A percentile compares a stretch with the other conserved stretches of the same genome.
Conservation (phyloP, 768 basidiomycete genomes). For the Mrakia hoshinonis region DNA sequence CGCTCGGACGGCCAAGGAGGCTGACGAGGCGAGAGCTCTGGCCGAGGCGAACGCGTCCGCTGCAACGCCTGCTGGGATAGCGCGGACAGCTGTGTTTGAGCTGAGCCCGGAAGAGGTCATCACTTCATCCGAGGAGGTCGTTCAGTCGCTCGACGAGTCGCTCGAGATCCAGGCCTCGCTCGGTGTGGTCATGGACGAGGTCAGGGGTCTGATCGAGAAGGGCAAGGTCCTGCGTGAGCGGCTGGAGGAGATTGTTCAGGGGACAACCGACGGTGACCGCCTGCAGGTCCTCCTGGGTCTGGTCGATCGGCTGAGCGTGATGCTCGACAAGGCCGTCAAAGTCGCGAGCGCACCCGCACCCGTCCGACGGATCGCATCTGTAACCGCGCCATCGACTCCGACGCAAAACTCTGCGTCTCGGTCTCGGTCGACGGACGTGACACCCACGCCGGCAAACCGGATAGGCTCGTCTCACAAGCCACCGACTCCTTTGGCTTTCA, state of each 20-base stretch:
- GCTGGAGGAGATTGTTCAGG: constrained; percentile 47
- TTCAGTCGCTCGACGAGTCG: constrained; percentile 25
- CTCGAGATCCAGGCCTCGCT: constrained; percentile 15
- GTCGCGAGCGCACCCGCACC: background rate
- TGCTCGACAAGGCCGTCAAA: constrained; percentile 48
- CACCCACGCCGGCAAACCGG: no score
- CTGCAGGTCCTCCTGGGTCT: constrained; percentile 61
- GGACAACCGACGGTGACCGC: constrained; percentile 34
- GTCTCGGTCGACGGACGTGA: constrained; percentile 7
- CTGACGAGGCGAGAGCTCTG: constrained; percentile 38
- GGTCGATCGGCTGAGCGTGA: constrained; percentile 59
- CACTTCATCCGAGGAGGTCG: constrained; percentile 32
- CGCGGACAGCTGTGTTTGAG: constrained; percentile 36
- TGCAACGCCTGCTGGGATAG: constrained; percentile 35
- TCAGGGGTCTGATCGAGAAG: constrained; percentile 34
- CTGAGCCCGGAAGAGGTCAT: constrained; percentile 38
- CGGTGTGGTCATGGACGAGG: constrained; percentile 31
- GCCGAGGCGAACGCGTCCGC: constrained; percentile 35
- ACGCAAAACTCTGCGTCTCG: constrained; percentile 15
- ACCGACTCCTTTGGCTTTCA: constrained; percentile 24
- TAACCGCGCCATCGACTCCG: background rate
- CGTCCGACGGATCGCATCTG: background rate
- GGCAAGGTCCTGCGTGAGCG: constrained; percentile 47
- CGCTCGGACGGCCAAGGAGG: constrained; percentile 41
- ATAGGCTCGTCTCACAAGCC: no score